Base-by-base conservation (phyloP, 2,329 filamentous ascomycete species). In the Trichoderma hamatum region DNA sequence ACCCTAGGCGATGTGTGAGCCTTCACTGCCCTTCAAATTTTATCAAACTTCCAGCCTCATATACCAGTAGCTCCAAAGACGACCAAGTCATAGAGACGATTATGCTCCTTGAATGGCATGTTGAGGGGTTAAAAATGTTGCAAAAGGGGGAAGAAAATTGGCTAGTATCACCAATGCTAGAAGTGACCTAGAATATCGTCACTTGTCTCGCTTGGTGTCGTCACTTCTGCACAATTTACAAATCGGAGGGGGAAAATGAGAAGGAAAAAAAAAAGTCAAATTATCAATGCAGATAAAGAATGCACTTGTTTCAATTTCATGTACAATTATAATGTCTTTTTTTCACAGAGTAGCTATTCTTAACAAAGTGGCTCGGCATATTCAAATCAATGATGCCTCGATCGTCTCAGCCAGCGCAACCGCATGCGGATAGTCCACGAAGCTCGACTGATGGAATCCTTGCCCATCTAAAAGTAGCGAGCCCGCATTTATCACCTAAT, bases 21-120 rank as follows among this genome's bases (percentile, higher is more conserved):
- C 64, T 39, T 59, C n/a, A 43, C 43, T 32, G 4, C 16, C 2
- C 21, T 9, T 54, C n/a, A 43, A 24, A 39, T 4, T 14, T 43
- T 28, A 39, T 19, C 16, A 16, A 55, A 30, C 10, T 14, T 36
- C 32, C 2, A 4, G 19, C 2, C 26, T 36, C 21, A 71, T 78
- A 75, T 78, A 87, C 86, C 86, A 46, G 85, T 86, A 21, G 86
- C 87, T 58, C 87, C 87, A 70, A 87, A 84, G 34, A 89, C 79
- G 49, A 89, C 82, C 19, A 89, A 34, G 75, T 89, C 86, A 75
- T 88, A 89, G 71, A 84, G 82, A 51, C 86, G 84, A 58, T 75
- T 76, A 71, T 88, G 86, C 19, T 84, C 78, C 71, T 83, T 84
- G 71, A 81, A 77, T 13, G 83, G 67, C 84, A 87, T 86, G 56